Percentiles rank a stretch among this genome's conserved stretches.
phyloP scores from a whole-genome alignment of 2,329 filamentous ascomycete genomes.

The Fusarium staphyleae region DNA sequence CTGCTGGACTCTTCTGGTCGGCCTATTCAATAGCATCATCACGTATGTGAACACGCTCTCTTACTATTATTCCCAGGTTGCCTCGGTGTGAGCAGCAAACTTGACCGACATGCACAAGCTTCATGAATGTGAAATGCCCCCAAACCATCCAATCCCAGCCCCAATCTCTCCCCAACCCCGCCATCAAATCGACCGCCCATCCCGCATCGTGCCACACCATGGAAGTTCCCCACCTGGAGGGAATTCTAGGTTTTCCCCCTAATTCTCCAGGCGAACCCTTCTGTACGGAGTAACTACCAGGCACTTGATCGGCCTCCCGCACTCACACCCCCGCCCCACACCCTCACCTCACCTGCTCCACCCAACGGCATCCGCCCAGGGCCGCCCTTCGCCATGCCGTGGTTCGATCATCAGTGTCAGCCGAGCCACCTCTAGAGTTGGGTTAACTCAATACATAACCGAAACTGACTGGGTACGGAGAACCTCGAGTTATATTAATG shows the following conservation, averaged over 20 bases:
- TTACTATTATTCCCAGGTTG: no score
- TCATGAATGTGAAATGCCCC: background rate
- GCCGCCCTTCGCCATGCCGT: constrained; percentile 21
- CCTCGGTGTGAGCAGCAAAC: background rate
- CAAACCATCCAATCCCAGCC: constrained; percentile 20
- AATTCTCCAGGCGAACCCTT: constrained; percentile 10
- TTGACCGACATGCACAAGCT: constrained; percentile 2
- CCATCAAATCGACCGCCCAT: constrained; percentile 26
- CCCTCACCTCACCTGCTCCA: background rate
- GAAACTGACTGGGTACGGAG: background rate
- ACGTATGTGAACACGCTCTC: no score
- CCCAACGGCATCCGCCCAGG: constrained; percentile 18
- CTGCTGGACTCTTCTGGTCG: no score
- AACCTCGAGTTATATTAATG: constrained; percentile 28
- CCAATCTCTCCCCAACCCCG: constrained; percentile 22
- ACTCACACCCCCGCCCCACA: constrained; percentile 30
- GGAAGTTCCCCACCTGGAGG: constrained; percentile 13
- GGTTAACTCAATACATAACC: background rate
- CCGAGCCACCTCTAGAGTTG: constrained; percentile 7
- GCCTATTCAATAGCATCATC: no score
- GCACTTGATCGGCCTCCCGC: constrained; percentile 30
- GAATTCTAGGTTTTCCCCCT: background rate
- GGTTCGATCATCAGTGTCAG: constrained; percentile 30
- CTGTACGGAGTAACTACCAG: constrained; percentile 13
- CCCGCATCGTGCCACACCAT: constrained; percentile 30